Conservation (phyloP, 192 early-diverging fungal genomes). For the Coemansia sp. region DNA sequence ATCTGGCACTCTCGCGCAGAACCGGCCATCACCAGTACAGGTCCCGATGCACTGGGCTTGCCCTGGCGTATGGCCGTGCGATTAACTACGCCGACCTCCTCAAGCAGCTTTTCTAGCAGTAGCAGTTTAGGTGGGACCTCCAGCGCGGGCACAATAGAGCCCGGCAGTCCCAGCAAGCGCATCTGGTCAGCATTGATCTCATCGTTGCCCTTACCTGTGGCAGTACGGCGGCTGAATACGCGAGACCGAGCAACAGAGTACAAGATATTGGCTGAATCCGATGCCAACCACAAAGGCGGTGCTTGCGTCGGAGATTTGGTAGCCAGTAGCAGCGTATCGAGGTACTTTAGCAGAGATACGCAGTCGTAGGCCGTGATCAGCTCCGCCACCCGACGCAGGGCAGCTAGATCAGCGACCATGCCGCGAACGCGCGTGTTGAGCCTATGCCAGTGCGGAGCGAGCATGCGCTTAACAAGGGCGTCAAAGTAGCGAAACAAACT, state of each 20-base stretch:
- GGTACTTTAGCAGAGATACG: constrained; percentile 80
- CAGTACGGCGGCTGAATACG: constrained; percentile 40
- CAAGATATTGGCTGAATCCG: constrained; percentile 81
- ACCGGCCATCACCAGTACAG: constrained; percentile 33
- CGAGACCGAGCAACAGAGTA: constrained; percentile 62
- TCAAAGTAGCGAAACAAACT: constrained; percentile 86
- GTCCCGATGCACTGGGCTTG: constrained; percentile 1
- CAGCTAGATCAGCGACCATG: constrained; percentile 71
- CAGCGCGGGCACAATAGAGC: constrained; percentile 65
- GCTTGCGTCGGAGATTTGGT: constrained; percentile 46
- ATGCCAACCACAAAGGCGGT: constrained; percentile 69
- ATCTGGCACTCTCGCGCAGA: constrained; percentile 28
- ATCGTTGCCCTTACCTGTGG: background rate
- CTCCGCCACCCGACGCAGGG: constrained; percentile 67
- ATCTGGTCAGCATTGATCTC: constrained; percentile 7
- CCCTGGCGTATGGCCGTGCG: background rate
- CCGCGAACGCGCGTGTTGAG: constrained; percentile 70
- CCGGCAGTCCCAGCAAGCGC: constrained; percentile 61
- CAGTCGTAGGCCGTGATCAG: constrained; percentile 84
- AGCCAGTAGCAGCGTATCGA: constrained; percentile 77
- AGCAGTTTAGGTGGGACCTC: constrained; percentile 96
- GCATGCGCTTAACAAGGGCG: constrained; percentile 65
- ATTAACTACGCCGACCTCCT: constrained; percentile 64
- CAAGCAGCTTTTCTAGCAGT: constrained; percentile 65
- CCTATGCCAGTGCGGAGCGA: constrained; percentile 87